A percentile compares a stretch with the other conserved stretches of the same genome.
Conservation (phyloP, 257 asterid species). For the Paraleonurus japonicus region DNA sequence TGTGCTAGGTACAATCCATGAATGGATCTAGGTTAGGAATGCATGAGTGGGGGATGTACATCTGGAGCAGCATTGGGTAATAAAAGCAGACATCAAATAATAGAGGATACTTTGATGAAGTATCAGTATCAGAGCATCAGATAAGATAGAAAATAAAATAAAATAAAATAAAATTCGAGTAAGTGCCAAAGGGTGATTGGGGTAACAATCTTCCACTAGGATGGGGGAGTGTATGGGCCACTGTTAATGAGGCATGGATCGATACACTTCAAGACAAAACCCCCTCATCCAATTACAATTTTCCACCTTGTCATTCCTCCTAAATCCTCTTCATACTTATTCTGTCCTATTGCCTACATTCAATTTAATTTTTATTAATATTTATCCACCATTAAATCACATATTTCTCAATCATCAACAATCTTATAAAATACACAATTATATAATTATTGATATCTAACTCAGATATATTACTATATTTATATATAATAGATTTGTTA, state of each 20-base stretch:
- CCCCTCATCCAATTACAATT: conserved; percentile 41
- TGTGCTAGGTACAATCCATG: neutral
- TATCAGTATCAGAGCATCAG: conserved; percentile 37
- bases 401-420: too few relatives aligned
- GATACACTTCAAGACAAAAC: conserved; percentile 37
- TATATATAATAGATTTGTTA: too few relatives aligned
- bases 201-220: conserved; percentile 31
- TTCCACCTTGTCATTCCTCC: conserved; percentile 37
- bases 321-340: too few relatives aligned
- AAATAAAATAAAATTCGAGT: neutral
- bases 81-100: conserved; percentile 46
- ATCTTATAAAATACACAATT: too few relatives aligned
- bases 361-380: neutral
- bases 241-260: conserved; percentile 45
- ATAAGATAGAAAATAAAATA: conserved; percentile 31
- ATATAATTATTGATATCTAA: too few relatives aligned
- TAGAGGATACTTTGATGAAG: conserved; percentile 38
- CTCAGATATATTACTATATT: too few relatives aligned
- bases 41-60: conserved; percentile 18
- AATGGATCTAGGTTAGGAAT: neutral
- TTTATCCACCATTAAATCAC: neutral
- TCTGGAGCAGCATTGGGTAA: conserved; percentile 29
- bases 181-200: conserved; percentile 4
- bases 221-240: conserved; percentile 38
- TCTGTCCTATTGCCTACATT: conserved; percentile 43